These are phyloP conservation scores for Lunasporangiospora selenospora DNA, from an alignment of 192 early-diverging fungal genomes.

Conservation along the genomic window DNA sequence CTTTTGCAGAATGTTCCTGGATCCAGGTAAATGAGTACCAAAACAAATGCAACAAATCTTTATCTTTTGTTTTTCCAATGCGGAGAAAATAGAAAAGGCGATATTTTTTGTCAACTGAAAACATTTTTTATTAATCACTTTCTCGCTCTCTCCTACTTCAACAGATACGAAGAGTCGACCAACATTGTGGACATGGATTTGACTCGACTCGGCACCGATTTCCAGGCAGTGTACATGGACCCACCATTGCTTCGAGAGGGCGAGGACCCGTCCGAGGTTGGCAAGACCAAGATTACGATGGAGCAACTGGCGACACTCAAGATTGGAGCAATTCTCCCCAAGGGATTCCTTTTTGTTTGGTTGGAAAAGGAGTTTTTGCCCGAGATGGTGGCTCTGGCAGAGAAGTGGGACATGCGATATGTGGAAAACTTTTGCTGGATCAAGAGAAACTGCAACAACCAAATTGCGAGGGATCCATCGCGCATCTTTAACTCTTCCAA, in stretches of 20 bases:
- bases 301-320: slow-evolving; percentile 63
- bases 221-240: slow-evolving; percentile 91
- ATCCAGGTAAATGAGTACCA: slow-evolving; percentile 49
- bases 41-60: too few species aligned
- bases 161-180: slow-evolving; percentile 51
- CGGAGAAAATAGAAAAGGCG: neutral
- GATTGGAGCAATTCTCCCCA: slow-evolving; percentile 68
- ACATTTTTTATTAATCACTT: too few species aligned
- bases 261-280: slow-evolving; percentile 58
- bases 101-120: neutral
- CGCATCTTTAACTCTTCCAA: slow-evolving; percentile 89
- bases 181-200: slow-evolving; percentile 57
- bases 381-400: slow-evolving; percentile 73
- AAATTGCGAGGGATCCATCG: slow-evolving; percentile 70
- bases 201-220: slow-evolving; percentile 67
- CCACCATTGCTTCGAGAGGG: slow-evolving; percentile 81
- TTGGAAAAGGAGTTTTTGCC: slow-evolving; percentile 92
- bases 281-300: slow-evolving; percentile 67
- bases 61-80: slow-evolving; percentile 2
- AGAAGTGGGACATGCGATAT: slow-evolving; percentile 89
- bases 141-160: neutral
- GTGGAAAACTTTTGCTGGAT: slow-evolving; percentile 99
- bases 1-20: slow-evolving; percentile 19
- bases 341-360: slow-evolving; percentile 95
- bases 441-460: slow-evolving; percentile 83